Base-by-base conservation (phyloP, 2,329 filamentous ascomycete genomes). In the Zasmidium cellare region DNA sequence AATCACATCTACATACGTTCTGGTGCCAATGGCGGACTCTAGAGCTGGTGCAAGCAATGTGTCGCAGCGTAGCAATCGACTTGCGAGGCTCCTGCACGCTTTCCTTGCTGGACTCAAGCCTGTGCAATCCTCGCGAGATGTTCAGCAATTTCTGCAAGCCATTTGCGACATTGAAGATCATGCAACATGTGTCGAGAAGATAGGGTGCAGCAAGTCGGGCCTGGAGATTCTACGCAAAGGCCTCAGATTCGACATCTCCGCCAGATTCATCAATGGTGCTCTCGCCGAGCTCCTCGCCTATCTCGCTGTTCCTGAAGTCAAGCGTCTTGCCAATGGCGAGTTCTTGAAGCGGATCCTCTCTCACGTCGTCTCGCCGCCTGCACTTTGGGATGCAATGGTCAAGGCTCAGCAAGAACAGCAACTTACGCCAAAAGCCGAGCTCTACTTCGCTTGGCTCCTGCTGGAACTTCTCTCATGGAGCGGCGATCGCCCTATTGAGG, bases 331-430 rank as follows among this genome's bases (percentile, higher is more conserved):
- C 54, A 75, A 76, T 51, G 84, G 84, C 0, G 72, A 79, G 12
- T 76, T 84, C 41, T 71, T 86, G 2, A 71, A 74, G 28, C 71
- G 77, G 14, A 49, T 86, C 2, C 66, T 86, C 1, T 59, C 74
- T 0, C 70, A 73, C 0, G 72, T 87, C 2, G 69, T 82, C 1
- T 72, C 82, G 1, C 84, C 85, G 0, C 78, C 79, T 0, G 80
- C 80, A 0, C 74, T 86, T 12, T 87, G 85, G 85, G 75, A 76
- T 16, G 74, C 76, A 0, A 65, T 85, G 1, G 44, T 81, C 18
- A 58, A 71, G 0, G 67, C 69, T 3, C 65, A 72, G 25, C 45
- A 67, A 24, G 48, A 65, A 6, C 60, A 62, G 1, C 46, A 57
- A 1, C 69, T 78, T 7, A 62, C 64, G 0, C 41, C 58, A 1